Percentiles rank a stretch among this genome's conserved stretches.
phyloP scores from a whole-genome alignment of 1,284 basidiomycete genomes.

The Microbotryum lychnidis-dioicae region DNA sequence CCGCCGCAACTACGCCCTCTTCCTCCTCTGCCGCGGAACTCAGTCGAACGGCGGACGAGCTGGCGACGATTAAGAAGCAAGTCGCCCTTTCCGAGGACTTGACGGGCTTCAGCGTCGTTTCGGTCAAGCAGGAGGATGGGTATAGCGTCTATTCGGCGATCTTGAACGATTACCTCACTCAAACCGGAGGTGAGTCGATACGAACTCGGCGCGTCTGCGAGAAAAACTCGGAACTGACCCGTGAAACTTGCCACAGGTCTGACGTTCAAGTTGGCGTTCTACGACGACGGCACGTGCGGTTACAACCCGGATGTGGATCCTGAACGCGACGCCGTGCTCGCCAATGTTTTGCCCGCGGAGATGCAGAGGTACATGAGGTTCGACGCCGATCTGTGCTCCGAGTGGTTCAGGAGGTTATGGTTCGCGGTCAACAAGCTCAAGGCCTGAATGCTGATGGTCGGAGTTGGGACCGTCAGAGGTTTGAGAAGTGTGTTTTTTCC shows the following conservation, averaged over 20 bases:
- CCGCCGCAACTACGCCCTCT: not conserved
- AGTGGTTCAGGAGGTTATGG: slow-evolving; percentile 22
- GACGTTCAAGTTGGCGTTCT: slow-evolving; percentile 28
- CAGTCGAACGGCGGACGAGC: not conserved
- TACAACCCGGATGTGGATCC: slow-evolving; percentile 24
- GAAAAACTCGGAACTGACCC: not conserved
- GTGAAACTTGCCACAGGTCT: slow-evolving; percentile 10
- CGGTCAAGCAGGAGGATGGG: slow-evolving; percentile 16
- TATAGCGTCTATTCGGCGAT: slow-evolving; percentile 15
- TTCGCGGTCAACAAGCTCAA: slow-evolving; percentile 17
- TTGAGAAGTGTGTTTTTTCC: too few species aligned
- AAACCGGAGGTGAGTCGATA: slow-evolving; percentile 12
- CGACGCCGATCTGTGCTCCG: slow-evolving; percentile 9
- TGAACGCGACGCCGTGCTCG: slow-evolving; percentile 14
- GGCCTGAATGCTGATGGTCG: not conserved
- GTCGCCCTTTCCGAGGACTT: slow-evolving; percentile 25
- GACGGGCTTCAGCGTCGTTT: slow-evolving; percentile 23
- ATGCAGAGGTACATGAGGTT: slow-evolving; percentile 25
- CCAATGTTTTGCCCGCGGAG: slow-evolving; percentile 7
- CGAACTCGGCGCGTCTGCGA: not conserved
- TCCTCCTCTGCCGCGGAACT: slow-evolving; percentile 4
- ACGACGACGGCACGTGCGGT: slow-evolving; percentile 10
- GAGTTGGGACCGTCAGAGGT: too few species aligned
- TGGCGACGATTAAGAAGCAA: slow-evolving; percentile 7
- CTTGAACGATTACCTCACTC: slow-evolving; percentile 18